Base-by-base conservation (phyloP, 306 rosid species). In the Lablab purpureus region DNA sequence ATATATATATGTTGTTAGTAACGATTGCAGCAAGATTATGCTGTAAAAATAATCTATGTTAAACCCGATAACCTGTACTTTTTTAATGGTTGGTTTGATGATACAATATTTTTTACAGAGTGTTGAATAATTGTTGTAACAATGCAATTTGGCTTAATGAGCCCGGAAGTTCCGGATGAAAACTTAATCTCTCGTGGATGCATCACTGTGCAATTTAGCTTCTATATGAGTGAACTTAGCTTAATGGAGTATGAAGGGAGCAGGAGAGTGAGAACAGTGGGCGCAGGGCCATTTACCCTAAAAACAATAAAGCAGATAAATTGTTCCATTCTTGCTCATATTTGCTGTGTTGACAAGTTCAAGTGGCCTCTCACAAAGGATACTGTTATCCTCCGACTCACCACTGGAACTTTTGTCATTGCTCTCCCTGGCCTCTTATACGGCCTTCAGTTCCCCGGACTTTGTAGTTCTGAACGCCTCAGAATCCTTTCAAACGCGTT, bases 351-450 rank as follows among this genome's bases (percentile, higher is more conserved):
- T 0, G 46, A 32, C 1, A 49, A 25, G 0, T 77, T 82, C 7
- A 40, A 71, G 6, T 86, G 84, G 86, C 86, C 83, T 0, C 13
- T 86, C 19, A 36, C 84, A 7, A 79, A 32, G 47, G 86, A 86
- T n/a, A 10, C 30, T 1, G 52, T 67, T 3, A 23, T 75, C 7
- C 9, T 82, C 14, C 76, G 84, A 19, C n/a, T 79, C 0, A 71
- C 43, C 1, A 1, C 13, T 1, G 66, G 78, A 5, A 27, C 71
- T 7, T 82, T 71, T 12, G 23, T 28, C 10, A 21, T 86, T 9
- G 84, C 47, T 66, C 6, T 86, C 2, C 84, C 86, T 15, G 86
- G 86, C 59, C 82, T 79, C 51, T 11, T 82, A 7, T 86, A 55
- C 1, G 80, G 51, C 12, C 80, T 86, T 50, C 80, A 79, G n/a